Evolutionary conservation across 1,284 basidiomycete species (phyloP), one percentile per base, ranked within the genome.

Genomic region (Apiotrichum sp.): DNA sequence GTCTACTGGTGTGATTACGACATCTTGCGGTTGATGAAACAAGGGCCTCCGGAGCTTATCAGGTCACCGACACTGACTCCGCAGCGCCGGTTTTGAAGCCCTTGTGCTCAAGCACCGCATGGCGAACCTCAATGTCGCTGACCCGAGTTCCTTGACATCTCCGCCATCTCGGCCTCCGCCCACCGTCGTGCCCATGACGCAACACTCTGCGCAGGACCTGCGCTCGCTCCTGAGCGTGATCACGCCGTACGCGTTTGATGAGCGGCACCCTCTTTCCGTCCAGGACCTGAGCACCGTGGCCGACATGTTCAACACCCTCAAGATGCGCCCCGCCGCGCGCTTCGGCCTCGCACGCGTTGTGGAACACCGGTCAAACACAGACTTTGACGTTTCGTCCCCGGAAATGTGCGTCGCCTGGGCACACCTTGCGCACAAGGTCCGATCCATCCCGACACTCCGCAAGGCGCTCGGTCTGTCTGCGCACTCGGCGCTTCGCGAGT

Each of bases 381-480:
- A 32, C 22, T 4, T 48, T 14, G 47, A 48, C 36, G 8, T 16
- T 13, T 6, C 6, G 9, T 48, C 35, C 11, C n/a, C 29, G 16
- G 4, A 10, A 1, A n/a, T 38, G 22, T 48, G 47, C n/a, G 13
- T 48, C 22, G 47, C 47, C 3, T 48, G 47, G 47, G 35, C 47
- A 11, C 47, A 13, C 10, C 47, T 48, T 32, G 47, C 47, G 16
- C 47, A 48, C 47, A 36, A 38, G 47, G 47, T 48, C 47, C 47
- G 47, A 34, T 48, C 47, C 7, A 16, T 48, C 10, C 35, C 35
- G 4, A 48, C 47, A 3, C 35, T 48, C 22, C 33, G 34, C 14
- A 48, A 48, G 47, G 47, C 47, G 8, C 47, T 48, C 9, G 47
- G 47, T 3, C 9, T 48, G 3, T 38, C 35, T 6, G 16, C 16